Base-by-base conservation (phyloP, 1,284 basidiomycete genomes). In the Trichosporon sp. region DNA sequence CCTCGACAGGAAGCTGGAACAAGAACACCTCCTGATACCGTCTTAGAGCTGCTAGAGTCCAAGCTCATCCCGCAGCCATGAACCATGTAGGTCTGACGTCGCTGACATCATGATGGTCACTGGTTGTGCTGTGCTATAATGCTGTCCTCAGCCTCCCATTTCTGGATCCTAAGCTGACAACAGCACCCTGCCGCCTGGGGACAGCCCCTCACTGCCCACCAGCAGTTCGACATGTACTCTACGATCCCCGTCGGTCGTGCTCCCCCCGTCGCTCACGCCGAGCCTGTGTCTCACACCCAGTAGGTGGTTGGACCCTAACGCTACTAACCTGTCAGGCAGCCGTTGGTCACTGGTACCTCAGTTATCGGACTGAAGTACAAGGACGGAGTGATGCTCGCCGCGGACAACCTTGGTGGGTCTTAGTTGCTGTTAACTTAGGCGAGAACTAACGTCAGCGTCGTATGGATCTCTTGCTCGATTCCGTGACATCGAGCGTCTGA, bases 361-460 rank as follows among this genome's bases (percentile, higher is more conserved):
- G 94, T 99, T 7, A 88, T 99, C 48, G 97, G 92, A 5, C 87
- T 99, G 82, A 92, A 92, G 84, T 99, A 90, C 88, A 94, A 96
- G 83, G 94, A 94, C 78, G 96, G 97, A 2, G 90, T 99, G 76
- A 98, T 99, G 94, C 90, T 99, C 86, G 95, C 97, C n/a, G 94
- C 97, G 43, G 96, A 99, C 87, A 98, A 92, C 78, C 91, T 99
- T 67, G 94, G 94, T 95, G 80, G 74, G 76, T 77, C 7, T 40
- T 14, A 38, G 16, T 21, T 16, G 31, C n/a, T 10, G 16, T 4
- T 19, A 26, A 26, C 26, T 26, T 26, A 26, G 26, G 26, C 26
- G 26, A 26, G 26, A 63, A 21, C 71, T 74, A 65, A 70, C 65
- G 12, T n/a, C 76, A 96, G 96, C 94, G 11, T 99, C 97, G 0